These are phyloP conservation scores for Pouteria glomerata DNA, from an alignment of 148 eudicot genomes.

Conservation along the genomic window DNA sequence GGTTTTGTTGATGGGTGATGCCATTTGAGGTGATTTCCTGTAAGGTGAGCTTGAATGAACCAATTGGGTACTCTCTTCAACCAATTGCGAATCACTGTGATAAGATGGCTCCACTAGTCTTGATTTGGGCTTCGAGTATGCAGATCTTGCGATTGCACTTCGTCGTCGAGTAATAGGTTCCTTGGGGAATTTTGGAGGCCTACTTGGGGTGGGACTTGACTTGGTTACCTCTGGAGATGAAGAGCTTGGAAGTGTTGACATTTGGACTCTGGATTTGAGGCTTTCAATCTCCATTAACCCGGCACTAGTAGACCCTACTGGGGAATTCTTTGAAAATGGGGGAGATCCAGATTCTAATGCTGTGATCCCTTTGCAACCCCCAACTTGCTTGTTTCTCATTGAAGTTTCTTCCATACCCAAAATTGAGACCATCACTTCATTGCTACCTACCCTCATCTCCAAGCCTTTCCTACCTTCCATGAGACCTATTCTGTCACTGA, in stretches of 20 bases:
- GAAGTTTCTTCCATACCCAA: slow-evolving; percentile 24
- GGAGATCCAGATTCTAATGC: slow-evolving; percentile 4
- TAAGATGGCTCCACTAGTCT: slow-evolving; percentile 58
- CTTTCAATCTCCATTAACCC: neutral
- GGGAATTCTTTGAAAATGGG: slow-evolving; percentile 5
- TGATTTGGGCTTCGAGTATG: slow-evolving; percentile 57
- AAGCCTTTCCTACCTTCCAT: slow-evolving; percentile 16
- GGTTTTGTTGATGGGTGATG: slow-evolving; percentile 22
- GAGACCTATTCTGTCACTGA: slow-evolving; percentile 2
- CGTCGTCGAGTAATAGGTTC: slow-evolving; percentile 28
- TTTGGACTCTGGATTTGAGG: slow-evolving; percentile 2
- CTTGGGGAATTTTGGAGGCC: slow-evolving; percentile 24
- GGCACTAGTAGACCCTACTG: neutral
- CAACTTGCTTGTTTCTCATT: neutral
- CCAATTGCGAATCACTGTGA: slow-evolving; percentile 26
- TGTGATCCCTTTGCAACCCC: neutral
- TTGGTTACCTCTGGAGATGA: slow-evolving; percentile 29
- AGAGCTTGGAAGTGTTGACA: slow-evolving; percentile 7
- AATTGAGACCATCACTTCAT: slow-evolving; percentile 26
- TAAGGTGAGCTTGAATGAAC: slow-evolving; percentile 24
- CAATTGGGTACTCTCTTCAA: slow-evolving; percentile 21
- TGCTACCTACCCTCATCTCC: slow-evolving; percentile 11
- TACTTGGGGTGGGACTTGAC: slow-evolving; percentile 27
- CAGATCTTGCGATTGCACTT: slow-evolving; percentile 28
- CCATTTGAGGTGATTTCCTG: slow-evolving; percentile 26